These are phyloP conservation scores for Rhamnella rubrinervis DNA, from an alignment of 331 rosid genomes.

Conservation along the genomic window DNA sequence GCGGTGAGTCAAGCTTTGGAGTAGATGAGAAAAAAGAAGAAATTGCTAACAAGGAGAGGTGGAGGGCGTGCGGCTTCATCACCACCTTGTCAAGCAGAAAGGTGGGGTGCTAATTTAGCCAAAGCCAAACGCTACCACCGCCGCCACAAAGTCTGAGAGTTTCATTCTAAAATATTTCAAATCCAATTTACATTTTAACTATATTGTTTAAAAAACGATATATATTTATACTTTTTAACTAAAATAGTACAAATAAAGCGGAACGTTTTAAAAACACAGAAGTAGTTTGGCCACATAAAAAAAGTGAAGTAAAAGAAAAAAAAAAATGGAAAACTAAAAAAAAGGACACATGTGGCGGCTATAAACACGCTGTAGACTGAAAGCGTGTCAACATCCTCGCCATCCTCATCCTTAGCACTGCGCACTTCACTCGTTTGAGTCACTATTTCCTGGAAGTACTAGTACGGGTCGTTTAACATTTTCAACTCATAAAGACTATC, in stretches of 20 bases:
- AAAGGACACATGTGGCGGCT: too few relatives aligned
- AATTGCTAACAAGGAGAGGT: constrained; percentile 32
- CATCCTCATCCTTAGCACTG: constrained; percentile 22
- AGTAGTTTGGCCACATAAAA: too few relatives aligned
- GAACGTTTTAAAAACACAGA: too few relatives aligned
- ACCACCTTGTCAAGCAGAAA: constrained; percentile 71
- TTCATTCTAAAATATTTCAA: too few relatives aligned
- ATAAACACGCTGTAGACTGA: constrained; percentile 30
- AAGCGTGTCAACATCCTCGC: constrained; percentile 45
- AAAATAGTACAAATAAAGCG: too few relatives aligned
- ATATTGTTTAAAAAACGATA: too few relatives aligned
- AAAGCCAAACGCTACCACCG: constrained; percentile 74
- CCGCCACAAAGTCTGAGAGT: constrained; percentile 95
- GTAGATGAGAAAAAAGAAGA: constrained; percentile 48
- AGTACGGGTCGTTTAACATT: too few relatives aligned
- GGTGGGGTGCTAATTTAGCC: constrained; percentile 58
- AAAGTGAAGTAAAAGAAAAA: too few relatives aligned
- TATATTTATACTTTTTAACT: too few relatives aligned
- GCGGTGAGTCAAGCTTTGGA: constrained; percentile 17
- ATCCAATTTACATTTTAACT: too few relatives aligned
- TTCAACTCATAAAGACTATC: too few relatives aligned
- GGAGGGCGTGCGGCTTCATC: constrained; percentile 33
- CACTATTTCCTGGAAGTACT: not conserved
- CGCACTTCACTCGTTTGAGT: not conserved
- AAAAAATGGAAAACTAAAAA: too few relatives aligned